Evolutionary conservation across 768 basidiomycete genomes (phyloP).

Genomic region (Cystobasidium ongulense): DNA sequence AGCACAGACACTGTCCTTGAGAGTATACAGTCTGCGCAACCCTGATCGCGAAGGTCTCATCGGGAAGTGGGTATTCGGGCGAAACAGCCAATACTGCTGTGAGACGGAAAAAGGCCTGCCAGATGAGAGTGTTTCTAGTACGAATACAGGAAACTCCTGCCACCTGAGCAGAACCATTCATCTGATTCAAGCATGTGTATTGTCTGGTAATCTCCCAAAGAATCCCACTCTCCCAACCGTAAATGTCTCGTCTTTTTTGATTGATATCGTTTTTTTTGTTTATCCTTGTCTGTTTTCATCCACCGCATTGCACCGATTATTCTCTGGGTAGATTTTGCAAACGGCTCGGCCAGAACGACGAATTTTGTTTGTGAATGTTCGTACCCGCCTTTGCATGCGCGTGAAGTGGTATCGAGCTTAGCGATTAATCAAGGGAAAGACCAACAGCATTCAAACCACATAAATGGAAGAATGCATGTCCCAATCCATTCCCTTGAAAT

Average conservation of each 20-base stretch:
- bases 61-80: not conserved
- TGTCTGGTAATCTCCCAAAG: too few relatives aligned
- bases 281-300: constrained; percentile 22
- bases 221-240: not conserved
- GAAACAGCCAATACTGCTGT: not conserved
- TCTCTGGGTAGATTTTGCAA: not conserved
- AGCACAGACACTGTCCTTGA: constrained; percentile 1
- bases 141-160: not conserved
- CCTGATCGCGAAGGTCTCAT: constrained; percentile 14
- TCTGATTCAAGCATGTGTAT: not conserved
- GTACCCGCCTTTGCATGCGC: constrained; percentile 22
- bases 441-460: too few relatives aligned
- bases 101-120: not conserved
- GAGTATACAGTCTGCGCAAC: constrained; percentile 10
- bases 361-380: not conserved
- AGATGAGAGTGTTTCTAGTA: not conserved
- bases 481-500: too few relatives aligned
- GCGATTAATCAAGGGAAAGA: too few relatives aligned
- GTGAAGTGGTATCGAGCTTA: too few relatives aligned
- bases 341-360: constrained; percentile 28
- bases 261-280: not conserved
- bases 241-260: constrained; percentile 15
- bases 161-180: not conserved
- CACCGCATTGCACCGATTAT: constrained; percentile 13
- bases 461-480: too few relatives aligned